Evolutionary conservation across 1,284 basidiomycete genomes (phyloP), one percentile per base, ranked within the genome.

Genomic region (Puccinia triticina): DNA sequence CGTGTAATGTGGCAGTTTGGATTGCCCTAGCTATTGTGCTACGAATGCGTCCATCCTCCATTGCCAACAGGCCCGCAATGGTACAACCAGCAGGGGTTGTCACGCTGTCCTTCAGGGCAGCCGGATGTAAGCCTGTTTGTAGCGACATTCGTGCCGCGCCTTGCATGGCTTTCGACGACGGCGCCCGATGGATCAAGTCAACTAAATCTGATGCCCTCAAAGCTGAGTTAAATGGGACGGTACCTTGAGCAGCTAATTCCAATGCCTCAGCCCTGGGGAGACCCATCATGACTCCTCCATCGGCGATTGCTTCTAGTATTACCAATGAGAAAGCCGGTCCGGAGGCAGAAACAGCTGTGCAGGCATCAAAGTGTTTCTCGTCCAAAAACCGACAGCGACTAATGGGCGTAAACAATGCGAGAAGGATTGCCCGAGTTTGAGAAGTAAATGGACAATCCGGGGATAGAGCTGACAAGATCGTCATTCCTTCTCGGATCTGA

Each of bases 271-370:
- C 90, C 83, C 97, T 90, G 2, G 97, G 97, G 69, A 99, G 89
- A 40, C 97, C 97, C 97, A 99, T 99, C 97, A 99, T 99, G 64
- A 99, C 97, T 46, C 95, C 97, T 48, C 97, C 97, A 88, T 99
- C 97, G 1, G 95, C 93, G 95, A 99, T 98, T 0, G 97, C 96
- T 88, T 99, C 97, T 83, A 99, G 90, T 85, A 99, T 96, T 71
- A 99, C 92, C 84, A 94, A 95, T 0, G 94, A 95, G 87, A 99
- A 99, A 0, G 97, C 97, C 46, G 97, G 97, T 0, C 97, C 97
- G 12, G 94, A 95, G 1, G 96, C 97, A 23, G 94, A 95, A 4
- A 99, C 90, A 12, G 97, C 97, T 0, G 97, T 99, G 86, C 94
- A 97, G 2, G 96, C 96, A 88, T 99, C 96, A 86, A 99, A 99